Percentiles rank a stretch among this genome's conserved stretches.
Conservation (phyloP, 257 asterid genomes). For the Thymus mandschuricus region DNA sequence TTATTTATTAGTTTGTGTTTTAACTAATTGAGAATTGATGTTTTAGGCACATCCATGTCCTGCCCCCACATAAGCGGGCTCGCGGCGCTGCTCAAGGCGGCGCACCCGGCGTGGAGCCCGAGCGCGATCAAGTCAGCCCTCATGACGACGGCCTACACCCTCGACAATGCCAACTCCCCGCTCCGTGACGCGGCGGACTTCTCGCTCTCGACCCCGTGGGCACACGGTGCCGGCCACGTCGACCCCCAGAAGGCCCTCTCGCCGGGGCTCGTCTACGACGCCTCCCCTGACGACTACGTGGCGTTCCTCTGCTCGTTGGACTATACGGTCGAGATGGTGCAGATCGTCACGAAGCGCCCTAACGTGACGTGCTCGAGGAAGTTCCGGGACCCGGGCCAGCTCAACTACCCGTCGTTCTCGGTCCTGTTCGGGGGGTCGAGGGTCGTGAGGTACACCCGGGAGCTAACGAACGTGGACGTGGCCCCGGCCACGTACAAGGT, state of each 20-base stretch:
- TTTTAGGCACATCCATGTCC: conserved; percentile 66
- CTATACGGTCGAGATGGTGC: conserved; percentile 51
- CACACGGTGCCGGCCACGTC: conserved; percentile 68
- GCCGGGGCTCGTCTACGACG: conserved; percentile 63
- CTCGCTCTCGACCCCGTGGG: conserved; percentile 53
- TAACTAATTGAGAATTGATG: not conserved
- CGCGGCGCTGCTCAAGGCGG: conserved; percentile 62
- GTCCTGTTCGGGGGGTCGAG: conserved; percentile 64
- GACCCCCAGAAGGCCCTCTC: conserved; percentile 59
- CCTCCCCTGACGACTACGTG: conserved; percentile 50
- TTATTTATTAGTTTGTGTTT: not conserved
- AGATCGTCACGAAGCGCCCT: conserved; percentile 48
- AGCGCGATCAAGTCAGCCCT: conserved; percentile 65
- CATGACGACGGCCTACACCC: conserved; percentile 66
- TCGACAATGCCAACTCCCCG: conserved; percentile 47
- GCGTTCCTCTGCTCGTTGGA: conserved; percentile 61
- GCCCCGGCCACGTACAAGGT: conserved; percentile 54
- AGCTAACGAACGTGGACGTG: conserved; percentile 75
- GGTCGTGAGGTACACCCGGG: conserved; percentile 66
- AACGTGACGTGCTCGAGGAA: conserved; percentile 64
- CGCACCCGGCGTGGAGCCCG: conserved; percentile 71
- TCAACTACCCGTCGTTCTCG: conserved; percentile 86
- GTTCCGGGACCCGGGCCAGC: conserved; percentile 69
- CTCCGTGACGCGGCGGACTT: conserved; percentile 54
- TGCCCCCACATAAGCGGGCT: conserved; percentile 67